A percentile compares a stretch with the other conserved stretches of the same genome.
Evolutionary conservation across 257 asterid species (phyloP).

Genomic region (Jaltomata sinuosa): DNA sequence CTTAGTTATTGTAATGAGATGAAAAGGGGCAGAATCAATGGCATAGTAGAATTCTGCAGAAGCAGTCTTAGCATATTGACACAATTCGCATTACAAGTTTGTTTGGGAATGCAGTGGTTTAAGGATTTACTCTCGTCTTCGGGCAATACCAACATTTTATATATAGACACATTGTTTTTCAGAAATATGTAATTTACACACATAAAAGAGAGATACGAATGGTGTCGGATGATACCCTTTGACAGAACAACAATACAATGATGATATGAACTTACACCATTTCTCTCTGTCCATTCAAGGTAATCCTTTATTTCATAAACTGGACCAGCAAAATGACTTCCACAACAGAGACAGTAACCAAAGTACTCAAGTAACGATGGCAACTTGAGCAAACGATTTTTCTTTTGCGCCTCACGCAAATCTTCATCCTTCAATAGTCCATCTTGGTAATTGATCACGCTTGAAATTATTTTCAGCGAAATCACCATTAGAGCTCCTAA

Average conservation of each 20-base stretch:
- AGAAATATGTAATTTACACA: not conserved
- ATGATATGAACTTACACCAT: constrained; percentile 49
- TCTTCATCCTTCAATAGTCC: constrained; percentile 71
- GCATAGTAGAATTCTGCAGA: too few relatives aligned
- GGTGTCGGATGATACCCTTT: not conserved
- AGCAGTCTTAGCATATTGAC: too few relatives aligned
- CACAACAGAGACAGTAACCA: constrained; percentile 90
- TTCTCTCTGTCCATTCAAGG: constrained; percentile 78
- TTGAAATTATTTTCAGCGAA: constrained; percentile 83
- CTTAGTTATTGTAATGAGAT: not conserved
- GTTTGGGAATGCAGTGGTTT: too few relatives aligned
- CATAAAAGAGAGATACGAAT: not conserved
- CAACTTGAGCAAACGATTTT: constrained; percentile 59
- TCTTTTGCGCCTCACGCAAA: constrained; percentile 70
- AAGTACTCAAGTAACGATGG: constrained; percentile 73
- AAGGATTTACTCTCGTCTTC: too few relatives aligned
- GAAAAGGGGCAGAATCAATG: too few relatives aligned
- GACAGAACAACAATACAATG: not conserved
- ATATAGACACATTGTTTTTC: not conserved
- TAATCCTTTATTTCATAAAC: constrained; percentile 88
- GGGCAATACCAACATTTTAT: not conserved
- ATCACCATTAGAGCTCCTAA: constrained; percentile 95
- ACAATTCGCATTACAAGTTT: too few relatives aligned
- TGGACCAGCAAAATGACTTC: constrained; percentile 99
- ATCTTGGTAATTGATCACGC: constrained; percentile 82